These are phyloP conservation scores for Heliamphora ciliata DNA, from an alignment of 179 eudicot genomes.

Conservation along the genomic window DNA sequence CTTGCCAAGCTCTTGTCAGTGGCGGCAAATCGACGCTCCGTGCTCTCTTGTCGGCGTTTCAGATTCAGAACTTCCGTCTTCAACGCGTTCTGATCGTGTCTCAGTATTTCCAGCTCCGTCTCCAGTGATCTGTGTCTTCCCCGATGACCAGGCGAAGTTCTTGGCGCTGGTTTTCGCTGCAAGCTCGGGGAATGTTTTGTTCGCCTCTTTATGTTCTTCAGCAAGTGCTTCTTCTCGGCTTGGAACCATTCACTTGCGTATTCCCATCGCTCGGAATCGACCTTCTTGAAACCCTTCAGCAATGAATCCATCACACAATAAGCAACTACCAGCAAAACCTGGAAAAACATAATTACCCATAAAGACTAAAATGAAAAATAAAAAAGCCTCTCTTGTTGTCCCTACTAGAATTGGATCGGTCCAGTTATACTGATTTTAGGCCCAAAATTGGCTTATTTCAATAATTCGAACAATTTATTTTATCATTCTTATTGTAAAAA, in stretches of 20 bases:
- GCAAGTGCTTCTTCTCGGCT: constrained; percentile 48
- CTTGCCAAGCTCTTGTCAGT: constrained; percentile 33
- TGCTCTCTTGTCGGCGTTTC: constrained; percentile 31
- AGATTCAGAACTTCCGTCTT: constrained; percentile 29
- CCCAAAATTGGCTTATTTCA: too few relatives aligned
- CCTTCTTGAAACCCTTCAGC: constrained; percentile 50
- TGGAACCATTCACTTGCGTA: constrained; percentile 51
- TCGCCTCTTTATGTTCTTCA: constrained; percentile 49
- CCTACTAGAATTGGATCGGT: too few relatives aligned
- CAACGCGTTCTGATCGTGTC: constrained; percentile 28
- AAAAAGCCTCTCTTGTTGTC: too few relatives aligned
- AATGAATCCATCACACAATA: too few relatives aligned
- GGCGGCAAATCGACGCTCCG: constrained; percentile 24
- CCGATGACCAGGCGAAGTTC: not conserved
- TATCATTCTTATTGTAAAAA: too few relatives aligned
- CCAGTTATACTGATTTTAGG: too few relatives aligned
- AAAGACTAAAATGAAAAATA: too few relatives aligned
- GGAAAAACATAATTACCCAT: too few relatives aligned
- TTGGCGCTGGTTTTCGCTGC: not conserved
- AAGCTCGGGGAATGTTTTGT: constrained; percentile 19
- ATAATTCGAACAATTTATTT: too few relatives aligned
- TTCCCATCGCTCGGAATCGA: constrained; percentile 50
- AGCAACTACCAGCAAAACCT: too few relatives aligned
- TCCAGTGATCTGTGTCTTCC: constrained; percentile 12
- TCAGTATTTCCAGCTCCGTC: constrained; percentile 35